Evolutionary conservation across 139 green algal genomes (phyloP).

Genomic region (Mychonastes homosphaera): DNA sequence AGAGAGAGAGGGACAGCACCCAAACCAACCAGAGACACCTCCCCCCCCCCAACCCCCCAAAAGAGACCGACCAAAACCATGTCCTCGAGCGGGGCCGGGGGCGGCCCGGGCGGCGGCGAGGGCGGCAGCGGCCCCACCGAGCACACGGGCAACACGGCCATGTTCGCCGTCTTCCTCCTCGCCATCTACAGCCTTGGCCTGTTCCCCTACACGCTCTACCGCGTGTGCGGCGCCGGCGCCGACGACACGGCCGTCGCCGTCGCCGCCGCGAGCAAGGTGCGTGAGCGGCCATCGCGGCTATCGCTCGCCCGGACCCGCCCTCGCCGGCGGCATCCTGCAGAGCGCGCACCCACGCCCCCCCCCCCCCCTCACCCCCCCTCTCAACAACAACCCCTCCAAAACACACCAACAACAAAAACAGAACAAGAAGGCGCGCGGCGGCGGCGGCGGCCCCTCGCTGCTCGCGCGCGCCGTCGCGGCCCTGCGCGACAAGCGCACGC

Average conservation of each 20-base stretch:
- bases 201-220: conserved; percentile 65
- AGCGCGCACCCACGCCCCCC: background rate
- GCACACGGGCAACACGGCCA: conserved; percentile 31
- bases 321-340: background rate
- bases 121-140: conserved; percentile 13
- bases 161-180: conserved; percentile 71
- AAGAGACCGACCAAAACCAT: no score
- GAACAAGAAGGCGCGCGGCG: no score
- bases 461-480: background rate
- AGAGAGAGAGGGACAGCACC: no score
- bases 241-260: conserved; percentile 20
- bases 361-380: background rate
- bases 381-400: background rate
- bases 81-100: no score
- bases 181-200: conserved; percentile 58
- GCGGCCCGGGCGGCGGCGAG: no score
- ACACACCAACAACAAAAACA: no score
- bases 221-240: conserved; percentile 23
- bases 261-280: conserved; percentile 22
- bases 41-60: no score
- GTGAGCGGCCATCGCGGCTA: background rate
- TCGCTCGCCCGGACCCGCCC: background rate
- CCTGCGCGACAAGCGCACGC: background rate
- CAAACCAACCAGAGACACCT: no score
- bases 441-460: no score